phyloP scores from a whole-genome alignment of 495 filamentous ascomycete genomes.

The Penicillium bovifimosum region DNA sequence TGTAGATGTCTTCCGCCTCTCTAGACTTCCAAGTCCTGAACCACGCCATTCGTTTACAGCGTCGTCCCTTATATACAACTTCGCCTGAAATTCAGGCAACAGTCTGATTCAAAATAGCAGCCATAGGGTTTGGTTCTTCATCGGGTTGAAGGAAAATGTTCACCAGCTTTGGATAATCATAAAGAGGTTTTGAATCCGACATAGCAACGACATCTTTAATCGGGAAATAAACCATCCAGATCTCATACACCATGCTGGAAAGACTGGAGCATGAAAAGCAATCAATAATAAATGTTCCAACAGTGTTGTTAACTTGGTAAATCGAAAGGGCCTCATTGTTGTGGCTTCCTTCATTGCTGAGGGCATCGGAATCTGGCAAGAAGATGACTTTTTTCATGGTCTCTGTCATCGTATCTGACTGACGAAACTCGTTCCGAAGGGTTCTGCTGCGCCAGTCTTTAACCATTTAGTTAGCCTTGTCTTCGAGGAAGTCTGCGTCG shows the following conservation, averaged over 20 bases:
- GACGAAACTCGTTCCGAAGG: background rate
- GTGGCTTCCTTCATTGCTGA: background rate
- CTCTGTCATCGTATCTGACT: background rate
- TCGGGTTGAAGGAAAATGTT: background rate
- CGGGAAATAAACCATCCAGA: constrained; percentile 7
- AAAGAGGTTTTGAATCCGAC: background rate
- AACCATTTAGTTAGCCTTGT: background rate
- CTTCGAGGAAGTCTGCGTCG: background rate
- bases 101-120: background rate
- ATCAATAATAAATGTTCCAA: background rate
- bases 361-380: background rate
- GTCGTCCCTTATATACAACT: background rate
- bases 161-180: background rate
- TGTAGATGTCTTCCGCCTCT: background rate
- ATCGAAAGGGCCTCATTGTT: background rate
- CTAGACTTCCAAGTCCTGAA: background rate
- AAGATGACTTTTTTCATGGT: background rate
- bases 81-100: background rate
- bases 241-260: constrained; percentile 1
- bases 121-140: background rate
- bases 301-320: background rate
- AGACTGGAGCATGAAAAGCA: constrained; percentile 1
- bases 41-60: background rate
- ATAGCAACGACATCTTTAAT: background rate
- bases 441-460: constrained; percentile 1